A percentile compares a stretch with the other conserved stretches of the same genome.
These are phyloP conservation scores for Asclepias syriaca DNA, from an alignment of 257 asterid species.

Conservation along the genomic window DNA sequence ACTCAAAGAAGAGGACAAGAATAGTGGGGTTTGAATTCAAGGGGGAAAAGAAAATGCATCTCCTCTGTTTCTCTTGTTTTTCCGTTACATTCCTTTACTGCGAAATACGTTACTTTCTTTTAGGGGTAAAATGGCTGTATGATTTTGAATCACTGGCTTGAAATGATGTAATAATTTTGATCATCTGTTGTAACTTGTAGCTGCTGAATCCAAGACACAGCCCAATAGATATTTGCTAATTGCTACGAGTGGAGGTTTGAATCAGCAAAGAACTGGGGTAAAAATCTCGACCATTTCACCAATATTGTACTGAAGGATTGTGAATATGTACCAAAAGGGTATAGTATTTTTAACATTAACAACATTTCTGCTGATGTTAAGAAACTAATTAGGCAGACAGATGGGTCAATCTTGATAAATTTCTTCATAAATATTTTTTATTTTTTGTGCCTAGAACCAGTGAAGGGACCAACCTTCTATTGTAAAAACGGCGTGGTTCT, in stretches of 20 bases:
- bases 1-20: no score
- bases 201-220: conserved; percentile 28
- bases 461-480: not conserved
- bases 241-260: conserved; percentile 80
- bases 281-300: not conserved
- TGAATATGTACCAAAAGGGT: not conserved
- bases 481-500: not conserved
- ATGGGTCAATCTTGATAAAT: not conserved
- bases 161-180: no score
- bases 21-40: not conserved
- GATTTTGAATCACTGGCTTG: no score
- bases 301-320: not conserved
- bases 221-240: conserved; percentile 54
- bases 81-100: not conserved
- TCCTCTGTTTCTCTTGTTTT: not conserved
- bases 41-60: not conserved
- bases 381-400: not conserved
- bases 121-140: not conserved
- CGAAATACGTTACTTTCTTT: not conserved
- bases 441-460: not conserved
- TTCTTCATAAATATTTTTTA: not conserved
- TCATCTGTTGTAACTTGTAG: conserved; percentile 26
- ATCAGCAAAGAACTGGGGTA: conserved; percentile 92
- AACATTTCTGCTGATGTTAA: not conserved
- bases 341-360: not conserved